Evolutionary conservation across 805 yeast genomes (phyloP).

Genomic region (Hanseniaspora meyeri): DNA sequence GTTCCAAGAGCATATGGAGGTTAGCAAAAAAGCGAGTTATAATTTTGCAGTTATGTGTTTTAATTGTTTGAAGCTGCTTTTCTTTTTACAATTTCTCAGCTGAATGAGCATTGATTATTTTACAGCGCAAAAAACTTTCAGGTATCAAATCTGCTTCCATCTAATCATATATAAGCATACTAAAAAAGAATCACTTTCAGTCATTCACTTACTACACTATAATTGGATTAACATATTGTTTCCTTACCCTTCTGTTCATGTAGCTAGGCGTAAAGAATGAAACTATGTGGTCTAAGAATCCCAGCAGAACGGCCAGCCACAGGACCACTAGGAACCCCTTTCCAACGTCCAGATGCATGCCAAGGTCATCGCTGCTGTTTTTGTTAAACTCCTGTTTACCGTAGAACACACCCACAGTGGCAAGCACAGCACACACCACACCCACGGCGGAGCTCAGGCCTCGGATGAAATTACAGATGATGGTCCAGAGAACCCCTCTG

Average conservation of each 20-base stretch:
- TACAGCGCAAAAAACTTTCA: too few relatives aligned
- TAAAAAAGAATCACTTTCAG: too few relatives aligned
- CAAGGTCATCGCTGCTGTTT: not conserved
- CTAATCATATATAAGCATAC: too few relatives aligned
- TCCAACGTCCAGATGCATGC: not conserved
- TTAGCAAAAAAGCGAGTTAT: too few relatives aligned
- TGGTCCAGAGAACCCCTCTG: not conserved
- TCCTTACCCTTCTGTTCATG: not conserved
- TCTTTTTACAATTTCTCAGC: too few relatives aligned
- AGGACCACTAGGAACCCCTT: not conserved
- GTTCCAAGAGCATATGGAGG: too few relatives aligned
- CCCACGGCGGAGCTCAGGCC: not conserved
- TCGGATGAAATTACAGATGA: not conserved
- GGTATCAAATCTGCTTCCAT: too few relatives aligned
- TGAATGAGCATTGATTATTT: too few relatives aligned
- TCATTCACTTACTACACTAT: not conserved
- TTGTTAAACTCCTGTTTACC: not conserved
- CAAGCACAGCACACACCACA: not conserved
- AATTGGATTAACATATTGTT: not conserved
- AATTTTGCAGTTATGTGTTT: too few relatives aligned
- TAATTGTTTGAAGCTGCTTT: too few relatives aligned
- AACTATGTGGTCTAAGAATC: not conserved
- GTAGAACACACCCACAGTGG: not conserved
- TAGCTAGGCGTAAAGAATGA: not conserved
- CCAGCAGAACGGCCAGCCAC: not conserved